Conservation (phyloP, 345 rosid genomes). For the Salix suchowensis region DNA sequence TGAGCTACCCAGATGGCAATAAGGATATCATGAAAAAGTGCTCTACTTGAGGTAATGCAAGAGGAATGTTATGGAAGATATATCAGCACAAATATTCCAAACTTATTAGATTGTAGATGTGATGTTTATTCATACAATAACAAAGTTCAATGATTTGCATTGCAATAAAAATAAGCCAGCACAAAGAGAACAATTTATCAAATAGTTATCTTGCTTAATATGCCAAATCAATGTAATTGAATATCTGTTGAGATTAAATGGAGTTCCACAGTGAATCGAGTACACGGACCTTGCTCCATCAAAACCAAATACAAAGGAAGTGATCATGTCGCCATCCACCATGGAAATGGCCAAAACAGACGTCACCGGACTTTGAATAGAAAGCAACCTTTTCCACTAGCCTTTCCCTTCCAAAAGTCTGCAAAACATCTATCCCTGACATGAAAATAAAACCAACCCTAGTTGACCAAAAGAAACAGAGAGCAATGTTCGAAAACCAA, state of each 20-base stretch:
- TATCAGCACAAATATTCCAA: background rate
- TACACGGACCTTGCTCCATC: slow-evolving; percentile 73
- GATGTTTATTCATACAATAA: background rate
- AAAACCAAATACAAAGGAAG: slow-evolving; percentile 64
- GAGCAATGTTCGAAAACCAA: background rate
- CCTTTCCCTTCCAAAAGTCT: slow-evolving; percentile 98
- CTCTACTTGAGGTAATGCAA: background rate
- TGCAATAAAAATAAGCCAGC: background rate
- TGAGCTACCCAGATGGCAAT: background rate
- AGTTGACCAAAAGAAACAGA: slow-evolving; percentile 12
- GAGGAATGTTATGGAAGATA: background rate
- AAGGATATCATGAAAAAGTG: background rate
- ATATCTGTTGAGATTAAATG: background rate
- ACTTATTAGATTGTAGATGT: background rate
- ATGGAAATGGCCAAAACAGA: slow-evolving; percentile 77
- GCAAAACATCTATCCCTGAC: slow-evolving; percentile 90
- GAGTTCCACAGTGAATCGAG: background rate
- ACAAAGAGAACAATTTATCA: background rate
- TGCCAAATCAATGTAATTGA: background rate
- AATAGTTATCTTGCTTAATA: background rate
- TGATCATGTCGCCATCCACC: slow-evolving; percentile 91
- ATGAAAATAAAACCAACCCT: slow-evolving; percentile 98
- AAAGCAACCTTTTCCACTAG: slow-evolving; percentile 89
- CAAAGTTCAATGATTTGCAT: background rate
- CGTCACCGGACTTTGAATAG: slow-evolving; percentile 77